phyloP scores from a whole-genome alignment of 352 stramenopile species.

The Aphanomyces stellatus region DNA sequence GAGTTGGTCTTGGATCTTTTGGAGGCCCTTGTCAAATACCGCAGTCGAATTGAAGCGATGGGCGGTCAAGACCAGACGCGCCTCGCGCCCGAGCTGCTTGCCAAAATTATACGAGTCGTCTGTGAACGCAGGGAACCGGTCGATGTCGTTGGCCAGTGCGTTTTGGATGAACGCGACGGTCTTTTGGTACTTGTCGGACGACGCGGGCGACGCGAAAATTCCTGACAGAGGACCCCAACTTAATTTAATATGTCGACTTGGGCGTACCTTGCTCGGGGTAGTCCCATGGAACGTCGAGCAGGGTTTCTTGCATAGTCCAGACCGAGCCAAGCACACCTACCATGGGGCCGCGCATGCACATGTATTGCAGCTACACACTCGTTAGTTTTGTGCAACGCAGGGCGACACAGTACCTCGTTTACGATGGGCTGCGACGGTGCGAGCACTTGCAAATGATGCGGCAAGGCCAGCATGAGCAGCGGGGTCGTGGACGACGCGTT shows the following conservation, averaged over 20 bases:
- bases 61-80: constrained; percentile 63
- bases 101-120: constrained; percentile 73
- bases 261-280: constrained; percentile 49
- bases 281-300: constrained; percentile 54
- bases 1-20: constrained; percentile 51
- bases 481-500: constrained; percentile 27
- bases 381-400: too few species aligned
- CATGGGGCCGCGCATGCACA: constrained; percentile 68
- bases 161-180: constrained; percentile 9
- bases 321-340: constrained; percentile 43
- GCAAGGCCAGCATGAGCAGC: constrained; percentile 59
- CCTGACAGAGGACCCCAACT: not conserved
- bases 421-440: constrained; percentile 17
- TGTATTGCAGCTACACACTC: constrained; percentile 50
- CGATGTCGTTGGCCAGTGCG: constrained; percentile 38
- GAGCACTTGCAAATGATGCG: constrained; percentile 61
- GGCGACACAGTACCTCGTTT: not conserved
- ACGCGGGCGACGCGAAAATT: not conserved
- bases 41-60: constrained; percentile 56
- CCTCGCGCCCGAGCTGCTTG: constrained; percentile 66
- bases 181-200: not conserved
- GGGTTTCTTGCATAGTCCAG: constrained; percentile 56
- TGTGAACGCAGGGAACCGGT: constrained; percentile 38
- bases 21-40: constrained; percentile 32
- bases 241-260: constrained; percentile 19